Conservation (phyloP, 495 filamentous ascomycete species). For the Penicillium egyptiacum region DNA sequence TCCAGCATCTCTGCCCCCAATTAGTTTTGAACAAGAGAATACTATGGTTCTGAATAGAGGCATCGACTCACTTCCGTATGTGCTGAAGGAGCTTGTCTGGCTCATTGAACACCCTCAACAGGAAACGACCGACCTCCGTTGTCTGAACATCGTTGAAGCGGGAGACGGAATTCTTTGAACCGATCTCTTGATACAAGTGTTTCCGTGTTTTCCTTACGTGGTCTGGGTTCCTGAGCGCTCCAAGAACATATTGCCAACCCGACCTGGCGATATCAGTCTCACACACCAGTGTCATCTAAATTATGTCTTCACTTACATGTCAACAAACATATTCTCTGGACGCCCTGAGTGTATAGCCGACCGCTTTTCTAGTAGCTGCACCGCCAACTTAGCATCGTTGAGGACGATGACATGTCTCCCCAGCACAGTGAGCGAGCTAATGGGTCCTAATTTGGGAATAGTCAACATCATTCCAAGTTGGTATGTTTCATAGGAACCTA, state of each 20-base stretch:
- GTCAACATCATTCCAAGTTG: not conserved
- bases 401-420: slow-evolving; percentile 51
- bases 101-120: slow-evolving; percentile 37
- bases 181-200: slow-evolving; percentile 32
- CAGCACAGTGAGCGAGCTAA: slow-evolving; percentile 53
- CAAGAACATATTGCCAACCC: slow-evolving; percentile 29
- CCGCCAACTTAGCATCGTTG: slow-evolving; percentile 41
- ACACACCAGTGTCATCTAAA: not conserved
- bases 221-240: slow-evolving; percentile 28
- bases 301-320: slow-evolving; percentile 36
- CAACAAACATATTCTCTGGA: slow-evolving; percentile 36
- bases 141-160: slow-evolving; percentile 37
- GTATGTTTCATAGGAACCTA: not conserved
- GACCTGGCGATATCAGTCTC: slow-evolving; percentile 9
- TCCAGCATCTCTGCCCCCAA: slow-evolving; percentile 34
- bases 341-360: slow-evolving; percentile 46
- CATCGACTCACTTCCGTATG: slow-evolving; percentile 32
- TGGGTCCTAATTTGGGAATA: slow-evolving; percentile 33
- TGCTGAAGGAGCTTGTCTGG: slow-evolving; percentile 38
- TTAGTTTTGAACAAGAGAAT: not conserved
- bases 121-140: slow-evolving; percentile 39
- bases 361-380: slow-evolving; percentile 50
- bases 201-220: slow-evolving; percentile 36
- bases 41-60: not conserved
- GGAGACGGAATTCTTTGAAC: slow-evolving; percentile 29